These are phyloP conservation scores for Boletus vinaceobasis DNA, from an alignment of 768 basidiomycete species.

Conservation along the genomic window DNA sequence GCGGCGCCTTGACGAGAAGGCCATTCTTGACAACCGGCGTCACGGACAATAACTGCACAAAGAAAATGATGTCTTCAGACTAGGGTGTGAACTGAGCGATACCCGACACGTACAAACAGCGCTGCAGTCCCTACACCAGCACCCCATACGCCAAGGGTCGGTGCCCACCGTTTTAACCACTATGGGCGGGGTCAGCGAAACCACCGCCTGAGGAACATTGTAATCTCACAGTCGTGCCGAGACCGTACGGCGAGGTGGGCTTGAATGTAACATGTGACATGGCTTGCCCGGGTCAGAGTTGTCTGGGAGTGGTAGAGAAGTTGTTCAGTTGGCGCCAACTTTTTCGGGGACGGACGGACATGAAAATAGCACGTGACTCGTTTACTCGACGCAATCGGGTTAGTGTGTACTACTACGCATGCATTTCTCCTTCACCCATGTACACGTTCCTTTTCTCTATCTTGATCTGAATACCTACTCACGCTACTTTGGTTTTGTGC, in stretches of 20 bases:
- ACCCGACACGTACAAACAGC: constrained; percentile 49
- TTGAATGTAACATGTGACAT: constrained; percentile 47
- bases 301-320: neutral
- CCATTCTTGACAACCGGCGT: constrained; percentile 82
- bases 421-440: too few species aligned
- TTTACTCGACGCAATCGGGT: neutral
- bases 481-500: too few species aligned
- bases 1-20: constrained; percentile 66
- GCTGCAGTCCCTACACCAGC: constrained; percentile 62
- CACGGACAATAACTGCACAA: constrained; percentile 65
- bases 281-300: neutral
- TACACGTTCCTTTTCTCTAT: too few species aligned
- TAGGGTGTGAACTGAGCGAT: neutral
- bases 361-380: constrained; percentile 20
- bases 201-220: neutral
- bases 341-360: constrained; percentile 13
- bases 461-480: too few species aligned
- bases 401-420: too few species aligned
- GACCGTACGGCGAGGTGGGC: constrained; percentile 35
- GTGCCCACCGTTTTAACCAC: constrained; percentile 56
- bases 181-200: constrained; percentile 17
- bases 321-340: neutral
- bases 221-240: constrained; percentile 38
- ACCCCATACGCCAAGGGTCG: constrained; percentile 68
- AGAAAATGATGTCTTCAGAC: constrained; percentile 2